A percentile compares a stretch with the other conserved stretches of the same genome.
phyloP scores from a whole-genome alignment of 2,329 filamentous ascomycete genomes.

The Exophiala mesophila region DNA sequence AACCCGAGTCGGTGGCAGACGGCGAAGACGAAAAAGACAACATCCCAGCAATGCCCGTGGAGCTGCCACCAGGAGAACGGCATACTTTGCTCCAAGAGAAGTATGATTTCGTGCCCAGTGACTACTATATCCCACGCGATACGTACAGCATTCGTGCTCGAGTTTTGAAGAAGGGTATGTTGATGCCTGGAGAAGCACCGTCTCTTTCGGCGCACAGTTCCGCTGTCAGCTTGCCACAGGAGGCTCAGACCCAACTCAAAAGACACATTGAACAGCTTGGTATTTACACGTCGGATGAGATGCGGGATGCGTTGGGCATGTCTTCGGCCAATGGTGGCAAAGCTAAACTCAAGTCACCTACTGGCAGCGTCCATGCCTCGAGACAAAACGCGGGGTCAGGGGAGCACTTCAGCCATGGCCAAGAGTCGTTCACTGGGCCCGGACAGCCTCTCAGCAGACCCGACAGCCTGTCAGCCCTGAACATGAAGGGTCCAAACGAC shows the following conservation, averaged over 20 bases:
- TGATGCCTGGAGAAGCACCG: slow-evolving; percentile 46
- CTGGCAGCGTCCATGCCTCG: slow-evolving; percentile 12
- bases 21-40: slow-evolving; percentile 23
- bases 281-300: slow-evolving; percentile 24
- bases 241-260: slow-evolving; percentile 29
- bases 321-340: slow-evolving; percentile 12
- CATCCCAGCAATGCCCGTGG: slow-evolving; percentile 30
- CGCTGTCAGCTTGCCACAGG: slow-evolving; percentile 31
- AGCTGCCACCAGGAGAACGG: slow-evolving; percentile 29
- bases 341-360: slow-evolving; percentile 14
- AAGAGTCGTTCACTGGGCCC: slow-evolving; percentile 29
- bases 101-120: slow-evolving; percentile 43
- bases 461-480: slow-evolving; percentile 19
- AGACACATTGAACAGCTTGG: slow-evolving; percentile 28
- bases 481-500: slow-evolving; percentile 24
- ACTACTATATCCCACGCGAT: slow-evolving; percentile 84
- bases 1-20: slow-evolving; percentile 14
- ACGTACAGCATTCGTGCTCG: slow-evolving; percentile 92
- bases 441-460: slow-evolving; percentile 20
- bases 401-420: slow-evolving; percentile 13
- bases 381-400: slow-evolving; percentile 18
- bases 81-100: slow-evolving; percentile 39
- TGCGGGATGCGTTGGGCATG: slow-evolving; percentile 23
- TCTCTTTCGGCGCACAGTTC: slow-evolving; percentile 47
- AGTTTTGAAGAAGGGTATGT: slow-evolving; percentile 77